Conservation (phyloP, 257 asterid species). For the Mentha longifolia region DNA sequence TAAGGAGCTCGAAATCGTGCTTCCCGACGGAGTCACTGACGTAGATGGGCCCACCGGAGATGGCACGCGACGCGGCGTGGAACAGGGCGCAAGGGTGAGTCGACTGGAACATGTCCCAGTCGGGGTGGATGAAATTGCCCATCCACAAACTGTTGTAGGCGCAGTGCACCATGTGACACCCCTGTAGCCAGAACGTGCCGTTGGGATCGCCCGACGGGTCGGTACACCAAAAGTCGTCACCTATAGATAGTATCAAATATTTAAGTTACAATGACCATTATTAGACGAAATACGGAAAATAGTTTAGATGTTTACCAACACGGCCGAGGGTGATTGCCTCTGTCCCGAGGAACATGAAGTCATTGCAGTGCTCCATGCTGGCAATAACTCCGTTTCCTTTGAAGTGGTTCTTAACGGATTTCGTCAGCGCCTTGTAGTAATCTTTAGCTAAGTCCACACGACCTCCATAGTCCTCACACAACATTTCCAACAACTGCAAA, state of each 20-base stretch:
- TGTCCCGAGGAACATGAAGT: slow-evolving; percentile 94
- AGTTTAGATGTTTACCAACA: slow-evolving; percentile 54
- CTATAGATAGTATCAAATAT: slow-evolving; percentile 32
- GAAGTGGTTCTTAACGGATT: slow-evolving; percentile 78
- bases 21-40: slow-evolving; percentile 80
- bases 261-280: background rate
- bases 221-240: slow-evolving; percentile 97
- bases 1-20: slow-evolving; percentile 75
- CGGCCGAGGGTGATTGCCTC: slow-evolving; percentile 87
- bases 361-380: slow-evolving; percentile 98
- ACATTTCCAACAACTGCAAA: slow-evolving; percentile 75
- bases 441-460: slow-evolving; percentile 90
- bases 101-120: slow-evolving; percentile 99
- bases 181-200: slow-evolving; percentile 95
- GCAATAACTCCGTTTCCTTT: slow-evolving; percentile 97
- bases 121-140: slow-evolving; percentile 96
- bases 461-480: slow-evolving; percentile 87
- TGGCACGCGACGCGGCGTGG: slow-evolving; percentile 96
- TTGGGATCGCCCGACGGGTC: slow-evolving; percentile 94
- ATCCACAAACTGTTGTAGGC: slow-evolving; percentile 96
- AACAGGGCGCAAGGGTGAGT: slow-evolving; percentile 92
- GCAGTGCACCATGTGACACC: slow-evolving; percentile 99
- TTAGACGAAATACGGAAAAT: background rate
- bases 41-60: slow-evolving; percentile 95
- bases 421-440: slow-evolving; percentile 69